Evolutionary conservation across 495 filamentous ascomycete genomes (phyloP).

Genomic region (Sordaria brevicollis): DNA sequence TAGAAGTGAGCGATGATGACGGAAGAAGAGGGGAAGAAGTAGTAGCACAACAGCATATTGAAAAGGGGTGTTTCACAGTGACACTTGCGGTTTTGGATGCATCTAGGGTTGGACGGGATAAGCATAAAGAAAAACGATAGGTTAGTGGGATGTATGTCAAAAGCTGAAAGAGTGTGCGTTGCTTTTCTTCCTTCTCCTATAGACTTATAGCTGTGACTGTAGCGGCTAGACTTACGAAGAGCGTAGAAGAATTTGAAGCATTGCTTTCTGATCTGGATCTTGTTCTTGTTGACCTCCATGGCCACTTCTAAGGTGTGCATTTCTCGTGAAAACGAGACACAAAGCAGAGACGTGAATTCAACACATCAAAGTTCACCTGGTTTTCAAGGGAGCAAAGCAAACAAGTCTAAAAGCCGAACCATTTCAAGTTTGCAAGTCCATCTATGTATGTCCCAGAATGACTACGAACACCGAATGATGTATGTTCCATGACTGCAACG

Average conservation of each 20-base stretch:
- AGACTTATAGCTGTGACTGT: background rate
- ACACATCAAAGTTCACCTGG: background rate
- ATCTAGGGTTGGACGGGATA: background rate
- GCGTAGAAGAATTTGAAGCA: background rate
- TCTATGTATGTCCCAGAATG: background rate
- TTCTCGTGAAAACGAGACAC: no score
- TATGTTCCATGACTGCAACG: no score
- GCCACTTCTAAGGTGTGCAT: no score
- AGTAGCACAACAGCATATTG: background rate
- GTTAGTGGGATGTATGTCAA: background rate
- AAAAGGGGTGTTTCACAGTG: background rate
- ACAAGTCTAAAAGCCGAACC: background rate
- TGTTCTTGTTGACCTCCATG: no score
- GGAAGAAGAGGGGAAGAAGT: background rate
- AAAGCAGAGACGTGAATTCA: background rate
- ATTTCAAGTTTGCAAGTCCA: background rate
- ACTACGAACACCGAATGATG: background rate
- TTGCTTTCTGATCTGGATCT: no score
- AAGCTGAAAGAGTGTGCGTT: background rate
- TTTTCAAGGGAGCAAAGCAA: background rate
- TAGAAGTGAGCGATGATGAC: conserved; percentile 1
- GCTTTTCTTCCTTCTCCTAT: background rate
- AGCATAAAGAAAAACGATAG: background rate
- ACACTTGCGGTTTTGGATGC: background rate
- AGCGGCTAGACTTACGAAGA: background rate